These are phyloP conservation scores for Boletus vinaceobasis DNA, from an alignment of 768 basidiomycete genomes.

Conservation along the genomic window DNA sequence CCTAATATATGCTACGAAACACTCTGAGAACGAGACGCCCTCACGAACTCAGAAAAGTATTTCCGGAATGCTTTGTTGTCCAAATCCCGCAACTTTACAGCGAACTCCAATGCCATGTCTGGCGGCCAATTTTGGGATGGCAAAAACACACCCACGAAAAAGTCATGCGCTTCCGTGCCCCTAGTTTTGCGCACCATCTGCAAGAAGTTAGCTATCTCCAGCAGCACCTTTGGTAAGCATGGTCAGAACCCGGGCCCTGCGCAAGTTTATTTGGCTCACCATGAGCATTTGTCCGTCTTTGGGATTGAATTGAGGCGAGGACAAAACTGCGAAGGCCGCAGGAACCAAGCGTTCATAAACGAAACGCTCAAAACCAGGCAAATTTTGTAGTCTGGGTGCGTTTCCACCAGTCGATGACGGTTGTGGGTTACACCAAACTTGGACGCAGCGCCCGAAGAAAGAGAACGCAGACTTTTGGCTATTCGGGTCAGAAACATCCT, in stretches of 20 bases:
- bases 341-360: conserved; percentile 86
- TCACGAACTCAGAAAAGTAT: conserved; percentile 84
- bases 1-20: conserved; percentile 42
- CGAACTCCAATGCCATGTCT: conserved; percentile 73
- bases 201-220: conserved; percentile 84
- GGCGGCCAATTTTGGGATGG: conserved; percentile 88
- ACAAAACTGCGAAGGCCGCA: conserved; percentile 76
- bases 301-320: conserved; percentile 75
- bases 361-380: conserved; percentile 92
- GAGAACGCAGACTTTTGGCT: conserved; percentile 78
- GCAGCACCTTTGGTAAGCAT: conserved; percentile 58
- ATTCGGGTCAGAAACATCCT: conserved; percentile 69
- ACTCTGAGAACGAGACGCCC: conserved; percentile 56
- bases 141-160: conserved; percentile 74
- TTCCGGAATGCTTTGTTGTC: conserved; percentile 78
- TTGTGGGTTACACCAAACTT: conserved; percentile 62
- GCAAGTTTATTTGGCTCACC: conserved; percentile 44
- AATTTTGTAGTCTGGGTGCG: conserved; percentile 32
- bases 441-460: conserved; percentile 70
- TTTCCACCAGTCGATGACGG: conserved; percentile 33
- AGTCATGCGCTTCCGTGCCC: conserved; percentile 79
- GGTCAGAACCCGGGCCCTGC: not conserved
- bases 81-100: conserved; percentile 67
- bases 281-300: conserved; percentile 85
- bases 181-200: conserved; percentile 75